A percentile compares a stretch with the other conserved stretches of the same genome.
These are phyloP conservation scores for Gryganskiella cystojenkinii DNA, from an alignment of 192 early-diverging fungal genomes.

Conservation along the genomic window DNA sequence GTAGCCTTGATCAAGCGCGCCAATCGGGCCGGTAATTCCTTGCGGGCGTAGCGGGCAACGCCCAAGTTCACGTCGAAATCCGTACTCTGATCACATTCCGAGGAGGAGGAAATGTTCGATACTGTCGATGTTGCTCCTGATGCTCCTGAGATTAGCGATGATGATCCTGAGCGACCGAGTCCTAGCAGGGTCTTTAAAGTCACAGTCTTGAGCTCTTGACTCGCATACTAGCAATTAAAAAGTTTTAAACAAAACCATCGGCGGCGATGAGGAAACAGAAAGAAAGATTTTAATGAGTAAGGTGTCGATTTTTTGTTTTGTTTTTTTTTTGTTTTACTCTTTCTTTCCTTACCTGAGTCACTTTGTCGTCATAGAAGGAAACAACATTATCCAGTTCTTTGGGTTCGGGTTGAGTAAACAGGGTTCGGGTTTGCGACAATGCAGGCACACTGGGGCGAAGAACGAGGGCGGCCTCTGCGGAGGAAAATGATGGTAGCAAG, in stretches of 20 bases:
- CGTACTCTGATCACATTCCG: no score
- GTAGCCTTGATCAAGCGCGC: conserved; percentile 87
- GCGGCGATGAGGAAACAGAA: no score
- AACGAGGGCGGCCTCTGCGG: no score
- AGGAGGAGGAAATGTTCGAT: neutral
- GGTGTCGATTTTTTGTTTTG: neutral
- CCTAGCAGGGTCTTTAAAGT: conserved; percentile 16
- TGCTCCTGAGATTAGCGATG: neutral
- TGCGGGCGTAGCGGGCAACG: conserved; percentile 66
- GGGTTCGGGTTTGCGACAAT: neutral
- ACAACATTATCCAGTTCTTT: conserved; percentile 14
- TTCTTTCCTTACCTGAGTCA: conserved; percentile 19
- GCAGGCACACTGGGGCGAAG: no score
- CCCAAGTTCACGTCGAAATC: conserved; percentile 11
- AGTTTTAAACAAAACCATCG: neutral
- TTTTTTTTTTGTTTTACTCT: neutral
- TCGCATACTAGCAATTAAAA: conserved; percentile 10
- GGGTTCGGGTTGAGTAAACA: conserved; percentile 1
- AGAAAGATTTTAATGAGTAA: neutral
- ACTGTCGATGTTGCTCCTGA: neutral
- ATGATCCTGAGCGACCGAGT: conserved; percentile 2
- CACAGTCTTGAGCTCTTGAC: conserved; percentile 19
- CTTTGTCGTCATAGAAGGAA: conserved; percentile 24
- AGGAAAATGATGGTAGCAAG: no score
- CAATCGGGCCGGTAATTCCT: conserved; percentile 88